Evolutionary conservation across 2,329 filamentous ascomycete species (phyloP), one percentile per base, ranked within the genome.

Genomic region (Cladosporium sphaerospermum): DNA sequence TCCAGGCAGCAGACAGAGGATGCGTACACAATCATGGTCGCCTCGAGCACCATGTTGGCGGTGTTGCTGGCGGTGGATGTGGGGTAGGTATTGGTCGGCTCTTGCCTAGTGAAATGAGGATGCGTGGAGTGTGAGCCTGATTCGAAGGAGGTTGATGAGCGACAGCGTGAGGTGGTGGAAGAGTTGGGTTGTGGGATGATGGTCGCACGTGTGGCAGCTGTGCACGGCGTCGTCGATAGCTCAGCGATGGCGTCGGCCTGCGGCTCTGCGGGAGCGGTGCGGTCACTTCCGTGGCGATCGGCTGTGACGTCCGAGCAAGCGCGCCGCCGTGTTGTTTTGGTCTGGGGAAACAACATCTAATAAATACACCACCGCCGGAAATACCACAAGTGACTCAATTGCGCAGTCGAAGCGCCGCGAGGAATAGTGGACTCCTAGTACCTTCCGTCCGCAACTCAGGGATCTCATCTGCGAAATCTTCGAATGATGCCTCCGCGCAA

Each of bases 1-100:
- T 28, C 16, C 5, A 18, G 40, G 19, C 23, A 28, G 23, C 23
- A 28, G 23, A 28, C 23, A 28, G 23, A 28, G 34, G 10, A n/a
- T 36, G 57, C 71, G 19, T 68, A 78, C 80, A 97, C 85, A 73
- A 99, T 89, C 91, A 99, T 97, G 59, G 95, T 95, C 77, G 93
- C 95, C 84, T 99, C 93, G 74, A 99, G 85, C 75, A 86, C 88
- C 52, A 53, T 53, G 43, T 45, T 54, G 49, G 54, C 41, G 50
- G 49, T 55, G 16, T 49, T 53, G 50, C 4, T 23, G 33, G 19
- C 28, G 45, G 42, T 28, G 32, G 45, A n/a, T 39, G 45, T 37
- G 40, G 36, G 31, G 16, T 3, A 14, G 5, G 14, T 18, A 39
- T 4, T 36, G 39, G 4, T 10, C 14, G 16, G 36, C 36, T 39